Base-by-base conservation (phyloP, 2,329 filamentous ascomycete species). In the Myriosclerotinia duriaeana region DNA sequence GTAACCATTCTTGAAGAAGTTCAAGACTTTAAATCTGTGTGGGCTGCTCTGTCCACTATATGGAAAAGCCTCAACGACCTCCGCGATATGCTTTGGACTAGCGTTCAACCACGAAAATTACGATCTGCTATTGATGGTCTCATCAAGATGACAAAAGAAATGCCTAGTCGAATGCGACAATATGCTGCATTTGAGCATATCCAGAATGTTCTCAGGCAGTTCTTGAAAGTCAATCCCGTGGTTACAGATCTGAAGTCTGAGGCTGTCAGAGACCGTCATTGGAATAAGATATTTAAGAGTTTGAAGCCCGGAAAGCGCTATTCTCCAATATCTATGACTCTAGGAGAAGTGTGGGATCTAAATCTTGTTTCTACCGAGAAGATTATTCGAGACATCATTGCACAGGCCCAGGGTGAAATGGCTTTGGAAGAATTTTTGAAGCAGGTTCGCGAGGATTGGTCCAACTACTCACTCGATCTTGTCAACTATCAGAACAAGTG, bases 151-250 rank as follows among this genome's bases (percentile, higher is more conserved):
- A 98, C 93, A 46, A 98, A 97, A 80, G 94, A 98, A 70, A 98
- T 99, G 95, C 95, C 96, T 0, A 97, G 93, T 78, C 89, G 95
- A 68, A 98, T 99, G 94, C 89, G 96, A 68, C 96, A 99, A 76
- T 99, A 99, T 78, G 94, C 96, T 72, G 96, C 96, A n/a, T 99
- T 99, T 76, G 96, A 99, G 78, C 94, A 99, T 75, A 93, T 99
- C 50, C 96, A 99, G 77, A 92, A 87, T 70, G 91, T 96, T 40
- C 85, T 99, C 52, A 90, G 93, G 54, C 89, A 93, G 69, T 85
- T 96, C 59, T 84, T 97, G 70, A 98, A 97, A 78, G 92, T 96
- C 72, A 99, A 98, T 75, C 84, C 89, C 14, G 84, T 97, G 44
- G 84, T 99, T 4, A 86, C 88, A 5, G 95, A 99, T 71, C 84